A percentile compares a stretch with the other conserved stretches of the same genome.
Conservation (phyloP, 2,329 filamentous ascomycete genomes). For the Aspergillus vadensis region DNA sequence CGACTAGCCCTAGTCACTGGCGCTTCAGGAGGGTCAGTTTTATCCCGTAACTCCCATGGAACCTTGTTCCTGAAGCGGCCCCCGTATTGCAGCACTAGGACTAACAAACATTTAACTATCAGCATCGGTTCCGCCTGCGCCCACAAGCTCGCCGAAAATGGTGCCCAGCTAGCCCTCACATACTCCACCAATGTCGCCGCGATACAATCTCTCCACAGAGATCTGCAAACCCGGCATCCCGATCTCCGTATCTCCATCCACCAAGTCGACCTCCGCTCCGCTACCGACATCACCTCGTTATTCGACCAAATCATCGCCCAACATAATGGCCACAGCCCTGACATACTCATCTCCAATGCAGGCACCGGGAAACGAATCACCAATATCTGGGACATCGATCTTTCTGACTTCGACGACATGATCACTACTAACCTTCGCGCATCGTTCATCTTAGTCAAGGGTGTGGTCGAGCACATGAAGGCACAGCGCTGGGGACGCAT, state of each 20-base stretch:
- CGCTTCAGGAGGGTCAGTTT: conserved; percentile 58
- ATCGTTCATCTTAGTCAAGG: conserved; percentile 63
- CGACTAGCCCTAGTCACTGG: conserved; percentile 62
- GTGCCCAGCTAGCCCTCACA: conserved; percentile 60
- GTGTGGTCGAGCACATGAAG: conserved; percentile 63
- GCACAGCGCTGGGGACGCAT: conserved; percentile 63
- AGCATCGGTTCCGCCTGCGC: conserved; percentile 64
- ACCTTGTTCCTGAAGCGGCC: too few relatives aligned
- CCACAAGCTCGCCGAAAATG: conserved; percentile 54
- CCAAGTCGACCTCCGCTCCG: conserved; percentile 60
- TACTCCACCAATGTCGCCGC: conserved; percentile 56
- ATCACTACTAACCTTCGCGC: conserved; percentile 64
- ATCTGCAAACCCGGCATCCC: conserved; percentile 41
- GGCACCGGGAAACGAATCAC: conserved; percentile 64
- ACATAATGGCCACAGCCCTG: conserved; percentile 59
- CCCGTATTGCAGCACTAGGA: background rate
- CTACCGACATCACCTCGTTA: conserved; percentile 56
- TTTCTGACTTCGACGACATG: conserved; percentile 65
- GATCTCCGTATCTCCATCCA: conserved; percentile 55
- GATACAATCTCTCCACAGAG: conserved; percentile 49
- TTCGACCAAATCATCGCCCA: conserved; percentile 56
- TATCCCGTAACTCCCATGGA: background rate
- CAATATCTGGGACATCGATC: conserved; percentile 58
- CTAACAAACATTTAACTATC: conserved; percentile 20
- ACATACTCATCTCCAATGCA: conserved; percentile 68